Conservation (phyloP, 352 stramenopile genomes). For the Aphanomyces euteiches region DNA sequence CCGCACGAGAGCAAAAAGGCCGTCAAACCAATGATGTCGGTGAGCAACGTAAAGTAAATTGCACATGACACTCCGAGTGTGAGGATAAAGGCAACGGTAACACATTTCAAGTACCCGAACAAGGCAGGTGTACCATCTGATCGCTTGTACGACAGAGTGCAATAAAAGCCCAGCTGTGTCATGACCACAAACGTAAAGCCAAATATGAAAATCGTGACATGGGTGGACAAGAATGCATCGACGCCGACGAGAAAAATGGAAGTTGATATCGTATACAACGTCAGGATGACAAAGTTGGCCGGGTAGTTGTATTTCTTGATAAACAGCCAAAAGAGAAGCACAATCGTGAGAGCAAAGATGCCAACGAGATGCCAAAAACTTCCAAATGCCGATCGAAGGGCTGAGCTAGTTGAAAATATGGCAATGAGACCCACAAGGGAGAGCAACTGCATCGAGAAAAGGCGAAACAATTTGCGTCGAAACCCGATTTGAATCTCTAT, state of each 20-base stretch:
- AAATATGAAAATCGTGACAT: constrained; percentile 43
- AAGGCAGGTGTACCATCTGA: constrained; percentile 32
- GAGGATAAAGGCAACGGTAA: constrained; percentile 36
- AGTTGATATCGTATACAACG: constrained; percentile 42
- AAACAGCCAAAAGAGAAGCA: constrained; percentile 40
- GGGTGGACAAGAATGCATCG: constrained; percentile 37
- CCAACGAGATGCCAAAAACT: constrained; percentile 27
- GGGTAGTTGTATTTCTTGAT: constrained; percentile 45
- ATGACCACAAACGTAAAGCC: constrained; percentile 45
- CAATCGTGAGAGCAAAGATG: constrained; percentile 34
- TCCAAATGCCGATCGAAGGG: constrained; percentile 30
- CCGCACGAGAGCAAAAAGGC: constrained; percentile 43
- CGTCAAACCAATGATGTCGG: constrained; percentile 35
- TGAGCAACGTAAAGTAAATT: constrained; percentile 31
- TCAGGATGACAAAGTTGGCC: constrained; percentile 46
- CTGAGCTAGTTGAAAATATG: constrained; percentile 35
- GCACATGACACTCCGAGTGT: constrained; percentile 32
- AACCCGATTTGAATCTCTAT: constrained; percentile 46
- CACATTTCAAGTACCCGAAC: constrained; percentile 38
- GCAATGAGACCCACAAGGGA: constrained; percentile 37
- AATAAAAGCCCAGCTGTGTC: constrained; percentile 42
- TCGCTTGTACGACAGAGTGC: constrained; percentile 29
- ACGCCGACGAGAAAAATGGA: constrained; percentile 44
- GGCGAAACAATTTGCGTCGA: constrained; percentile 45
- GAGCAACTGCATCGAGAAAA: constrained; percentile 47